phyloP scores from a whole-genome alignment of 345 rosid genomes.

The Chamaenerion angustifolium region DNA sequence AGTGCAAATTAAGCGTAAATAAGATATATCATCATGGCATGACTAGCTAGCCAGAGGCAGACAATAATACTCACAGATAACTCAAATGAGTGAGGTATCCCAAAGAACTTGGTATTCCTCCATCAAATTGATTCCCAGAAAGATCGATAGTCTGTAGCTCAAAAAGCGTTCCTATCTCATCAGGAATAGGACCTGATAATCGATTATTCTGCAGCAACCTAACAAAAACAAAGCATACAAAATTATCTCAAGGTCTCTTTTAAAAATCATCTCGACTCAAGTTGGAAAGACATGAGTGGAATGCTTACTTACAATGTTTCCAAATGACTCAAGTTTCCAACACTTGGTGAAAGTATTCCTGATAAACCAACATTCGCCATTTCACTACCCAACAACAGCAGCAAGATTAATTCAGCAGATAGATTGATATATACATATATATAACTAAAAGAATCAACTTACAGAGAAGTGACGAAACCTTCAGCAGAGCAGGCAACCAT shows the following conservation, averaged over 20 bases:
- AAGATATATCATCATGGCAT: too few species aligned
- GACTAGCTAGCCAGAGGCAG: too few species aligned
- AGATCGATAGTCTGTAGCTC: constrained; percentile 80
- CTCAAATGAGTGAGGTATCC: constrained; percentile 55
- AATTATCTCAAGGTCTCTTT: background rate
- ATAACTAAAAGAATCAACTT: constrained; percentile 17
- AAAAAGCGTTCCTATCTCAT: constrained; percentile 51
- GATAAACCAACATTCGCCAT: constrained; percentile 69
- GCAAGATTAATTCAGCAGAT: too few species aligned
- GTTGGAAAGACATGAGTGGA: too few species aligned
- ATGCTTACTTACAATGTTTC: constrained; percentile 47
- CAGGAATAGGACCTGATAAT: constrained; percentile 54
- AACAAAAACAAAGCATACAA: constrained; percentile 1
- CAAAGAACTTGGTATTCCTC: constrained; percentile 69
- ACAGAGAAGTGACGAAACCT: constrained; percentile 76
- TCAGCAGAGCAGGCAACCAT: constrained; percentile 82
- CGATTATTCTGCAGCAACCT: constrained; percentile 64
- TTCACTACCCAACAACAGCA: constrained; percentile 26
- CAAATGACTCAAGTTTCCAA: constrained; percentile 68
- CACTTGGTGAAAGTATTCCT: constrained; percentile 54
- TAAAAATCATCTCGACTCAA: too few species aligned
- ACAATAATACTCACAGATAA: constrained; percentile 68
- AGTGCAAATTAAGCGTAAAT: too few species aligned
- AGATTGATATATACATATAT: too few species aligned
- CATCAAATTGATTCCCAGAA: constrained; percentile 65